Evolutionary conservation across 495 filamentous ascomycete species (phyloP).

Genomic region (Tuber melanosporum): DNA sequence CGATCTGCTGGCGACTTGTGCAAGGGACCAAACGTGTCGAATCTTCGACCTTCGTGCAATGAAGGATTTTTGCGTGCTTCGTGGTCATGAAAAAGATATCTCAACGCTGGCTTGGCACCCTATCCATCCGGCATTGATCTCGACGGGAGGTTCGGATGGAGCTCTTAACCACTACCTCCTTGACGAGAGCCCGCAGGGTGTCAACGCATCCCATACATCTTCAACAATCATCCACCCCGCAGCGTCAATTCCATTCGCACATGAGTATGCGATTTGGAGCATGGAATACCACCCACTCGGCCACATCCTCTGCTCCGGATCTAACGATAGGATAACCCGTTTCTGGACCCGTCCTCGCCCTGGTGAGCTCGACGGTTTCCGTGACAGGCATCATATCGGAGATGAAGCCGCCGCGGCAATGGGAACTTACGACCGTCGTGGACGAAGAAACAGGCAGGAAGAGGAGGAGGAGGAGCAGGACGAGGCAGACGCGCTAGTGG

Average conservation of each 20-base stretch:
- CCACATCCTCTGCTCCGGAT: constrained; percentile 95
- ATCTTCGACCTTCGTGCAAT: constrained; percentile 96
- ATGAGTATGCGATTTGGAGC: constrained; percentile 92
- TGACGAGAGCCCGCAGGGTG: constrained; percentile 71
- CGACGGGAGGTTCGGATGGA: constrained; percentile 82
- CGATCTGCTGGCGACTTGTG: constrained; percentile 80
- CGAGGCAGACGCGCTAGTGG: constrained; percentile 85
- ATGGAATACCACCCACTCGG: constrained; percentile 95
- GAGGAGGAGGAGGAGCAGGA: constrained; percentile 90
- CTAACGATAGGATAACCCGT: constrained; percentile 90
- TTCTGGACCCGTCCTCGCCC: constrained; percentile 91
- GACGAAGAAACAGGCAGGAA: constrained; percentile 71
- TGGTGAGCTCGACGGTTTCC: constrained; percentile 73
- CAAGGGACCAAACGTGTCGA: constrained; percentile 81
- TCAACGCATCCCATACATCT: constrained; percentile 58
- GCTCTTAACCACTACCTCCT: constrained; percentile 85
- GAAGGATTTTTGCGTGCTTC: constrained; percentile 86
- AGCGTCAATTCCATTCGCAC: constrained; percentile 75
- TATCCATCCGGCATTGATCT: constrained; percentile 77
- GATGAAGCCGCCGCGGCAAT: constrained; percentile 87
- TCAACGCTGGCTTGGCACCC: constrained; percentile 92
- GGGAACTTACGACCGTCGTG: constrained; percentile 80
- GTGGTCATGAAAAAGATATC: constrained; percentile 91
- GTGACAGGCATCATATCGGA: constrained; percentile 89
- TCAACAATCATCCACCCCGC: constrained; percentile 83